Base-by-base conservation (phyloP, 148 eudicot species). In the Vaccinium myrtillus region DNA sequence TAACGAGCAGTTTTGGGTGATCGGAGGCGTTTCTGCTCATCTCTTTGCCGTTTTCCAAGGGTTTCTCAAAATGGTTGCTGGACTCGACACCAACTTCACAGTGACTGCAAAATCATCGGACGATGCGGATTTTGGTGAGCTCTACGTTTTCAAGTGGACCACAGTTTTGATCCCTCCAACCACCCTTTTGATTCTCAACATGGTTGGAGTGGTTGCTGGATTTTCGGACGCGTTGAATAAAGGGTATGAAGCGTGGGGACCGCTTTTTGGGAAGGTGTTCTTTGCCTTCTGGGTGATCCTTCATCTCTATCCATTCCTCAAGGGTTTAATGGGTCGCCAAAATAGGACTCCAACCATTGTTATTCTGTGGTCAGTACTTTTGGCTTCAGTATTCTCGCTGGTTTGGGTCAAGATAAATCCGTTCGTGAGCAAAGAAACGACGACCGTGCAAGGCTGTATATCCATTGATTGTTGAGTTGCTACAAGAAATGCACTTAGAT, bases 1-100 rank as follows among this genome's bases (percentile, higher is more conserved):
- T 12, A 97, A 95, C 86, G 98, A 97, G 94, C 99, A 97, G 83
- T 97, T 95, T 53, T 97, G 99, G 99, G 99, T 97, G 18, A 97
- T 97, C 9, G 98, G 99, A 39, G 98, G 99, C 23, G 98, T 95
- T 75, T 97, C 99, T 0, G 98, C 98, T 84, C 99, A 97, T 65
- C 88, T 97, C 58, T 97, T 97, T 70, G 99, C 98, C 0, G 98
- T 97, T 19, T 97, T 97, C 92, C 99, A 97, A 89, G 99, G 99
- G 8, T 86, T 97, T 46, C 94, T 97, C 39, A 97, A 97, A 71
- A 93, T 94, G 94, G 84, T 91, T 11, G 98, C 98, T 11, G 99
- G 98, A 0, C 74, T 95, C 0, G 98, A 97, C 87, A 94, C 99
- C 7, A 97, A 97, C 91, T 97, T 97, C 89, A 97, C 99, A 0